Evolutionary conservation across 768 basidiomycete genomes (phyloP).

Genomic region (Calocybe cyanea): DNA sequence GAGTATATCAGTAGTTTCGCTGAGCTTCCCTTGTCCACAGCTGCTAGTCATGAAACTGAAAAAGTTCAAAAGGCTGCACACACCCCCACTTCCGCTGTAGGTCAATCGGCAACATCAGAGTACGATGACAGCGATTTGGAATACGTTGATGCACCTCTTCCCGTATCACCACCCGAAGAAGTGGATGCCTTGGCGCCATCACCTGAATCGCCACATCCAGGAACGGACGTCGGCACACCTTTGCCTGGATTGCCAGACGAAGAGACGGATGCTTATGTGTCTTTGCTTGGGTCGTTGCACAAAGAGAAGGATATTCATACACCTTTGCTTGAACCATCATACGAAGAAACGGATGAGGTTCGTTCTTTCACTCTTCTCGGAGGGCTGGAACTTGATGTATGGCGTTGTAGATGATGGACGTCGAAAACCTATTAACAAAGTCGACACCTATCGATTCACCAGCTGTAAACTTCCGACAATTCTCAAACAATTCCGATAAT

Average conservation of each 20-base stretch:
- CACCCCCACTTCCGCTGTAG: neutral
- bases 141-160: conserved; percentile 9
- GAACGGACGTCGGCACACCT: too few species aligned
- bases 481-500: neutral
- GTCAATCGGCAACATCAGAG: neutral
- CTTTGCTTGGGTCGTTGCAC: too few species aligned
- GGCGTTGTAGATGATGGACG: conserved; percentile 12
- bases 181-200: too few species aligned
- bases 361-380: neutral
- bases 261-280: too few species aligned
- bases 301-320: conserved; percentile 10
- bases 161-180: neutral
- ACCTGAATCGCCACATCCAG: too few species aligned
- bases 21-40: neutral
- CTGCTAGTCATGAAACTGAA: neutral
- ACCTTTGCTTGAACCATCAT: neutral
- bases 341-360: conserved; percentile 7
- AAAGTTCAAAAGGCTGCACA: too few species aligned
- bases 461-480: neutral
- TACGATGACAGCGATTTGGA: conserved; percentile 10
- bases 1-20: neutral
- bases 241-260: too few species aligned
- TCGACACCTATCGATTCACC: neutral
- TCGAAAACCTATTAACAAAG: conserved; percentile 8
- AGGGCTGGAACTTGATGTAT: neutral